These are phyloP conservation scores for Glebionis coronaria DNA, from an alignment of 129 eudicot species.

Conservation along the genomic window DNA sequence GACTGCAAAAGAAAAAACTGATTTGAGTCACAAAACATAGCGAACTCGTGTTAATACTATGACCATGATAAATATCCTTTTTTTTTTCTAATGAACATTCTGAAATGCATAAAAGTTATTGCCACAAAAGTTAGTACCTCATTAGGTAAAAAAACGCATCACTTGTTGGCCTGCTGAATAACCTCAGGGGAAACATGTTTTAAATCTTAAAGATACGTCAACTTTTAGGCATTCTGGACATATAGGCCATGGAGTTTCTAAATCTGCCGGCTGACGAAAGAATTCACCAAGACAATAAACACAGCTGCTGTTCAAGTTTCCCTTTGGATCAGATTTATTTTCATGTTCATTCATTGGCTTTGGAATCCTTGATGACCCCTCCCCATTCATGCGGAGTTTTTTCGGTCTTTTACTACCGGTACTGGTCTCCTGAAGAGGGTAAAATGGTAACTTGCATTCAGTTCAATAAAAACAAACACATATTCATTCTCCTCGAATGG, in stretches of 20 bases:
- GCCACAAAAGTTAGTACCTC: not conserved
- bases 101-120: not conserved
- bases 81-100: not conserved
- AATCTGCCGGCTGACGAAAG: conserved; percentile 14
- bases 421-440: conserved; percentile 2
- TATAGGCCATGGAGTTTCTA: conserved; percentile 15
- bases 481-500: too few species aligned
- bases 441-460: not conserved
- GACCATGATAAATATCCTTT: not conserved
- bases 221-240: conserved; percentile 26
- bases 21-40: conserved; percentile 7
- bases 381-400: not conserved
- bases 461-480: not conserved
- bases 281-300: conserved; percentile 26
- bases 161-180: conserved; percentile 8
- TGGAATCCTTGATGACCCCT: conserved; percentile 14
- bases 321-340: conserved; percentile 5
- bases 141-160: conserved; percentile 10
- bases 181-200: not conserved
- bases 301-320: conserved; percentile 25
- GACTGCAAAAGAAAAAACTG: conserved; percentile 10
- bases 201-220: not conserved
- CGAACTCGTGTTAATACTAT: not conserved
- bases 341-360: conserved; percentile 7
- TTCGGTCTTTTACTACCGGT: not conserved